A percentile compares a stretch with the other conserved stretches of the same genome.
Evolutionary conservation across 768 basidiomycete species (phyloP).

Genomic region (Russula dissimulans): DNA sequence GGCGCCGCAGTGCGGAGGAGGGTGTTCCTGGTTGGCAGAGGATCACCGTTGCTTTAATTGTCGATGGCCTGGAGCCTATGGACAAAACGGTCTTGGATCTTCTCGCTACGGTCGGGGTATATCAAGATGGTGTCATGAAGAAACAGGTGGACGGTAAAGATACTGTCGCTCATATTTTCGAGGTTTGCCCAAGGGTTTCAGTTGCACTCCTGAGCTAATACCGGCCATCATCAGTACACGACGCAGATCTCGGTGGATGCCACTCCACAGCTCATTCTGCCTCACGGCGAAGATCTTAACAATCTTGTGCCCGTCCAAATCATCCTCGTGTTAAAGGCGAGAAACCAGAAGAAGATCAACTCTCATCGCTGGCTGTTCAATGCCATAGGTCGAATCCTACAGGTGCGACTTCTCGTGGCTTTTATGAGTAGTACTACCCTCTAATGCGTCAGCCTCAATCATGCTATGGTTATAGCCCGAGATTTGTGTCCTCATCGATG

Average conservation of each 20-base stretch:
- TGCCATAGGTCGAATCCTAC: conserved; percentile 73
- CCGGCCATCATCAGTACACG: conserved; percentile 60
- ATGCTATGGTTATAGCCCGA: conserved; percentile 52
- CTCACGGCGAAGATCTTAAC: conserved; percentile 81
- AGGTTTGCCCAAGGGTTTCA: conserved; percentile 38
- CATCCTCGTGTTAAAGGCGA: conserved; percentile 84
- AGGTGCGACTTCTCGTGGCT: conserved; percentile 35
- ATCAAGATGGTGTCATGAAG: conserved; percentile 94
- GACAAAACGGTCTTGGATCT: conserved; percentile 91
- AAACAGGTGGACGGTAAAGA: conserved; percentile 84
- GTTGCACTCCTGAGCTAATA: background rate
- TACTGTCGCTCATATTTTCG: conserved; percentile 90
- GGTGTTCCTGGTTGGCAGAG: conserved; percentile 84
- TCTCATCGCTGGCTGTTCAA: conserved; percentile 96
- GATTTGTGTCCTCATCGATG: conserved; percentile 86
- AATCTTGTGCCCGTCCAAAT: conserved; percentile 91
- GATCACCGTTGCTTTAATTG: conserved; percentile 82
- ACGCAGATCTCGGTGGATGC: conserved; percentile 92
- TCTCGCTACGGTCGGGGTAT: conserved; percentile 83
- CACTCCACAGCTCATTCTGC: conserved; percentile 83
- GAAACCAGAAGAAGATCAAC: conserved; percentile 95
- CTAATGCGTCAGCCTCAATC: background rate
- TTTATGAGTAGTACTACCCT: background rate
- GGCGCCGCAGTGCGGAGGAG: conserved; percentile 75
- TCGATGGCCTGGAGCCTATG: conserved; percentile 91